Evolutionary conservation across 345 rosid genomes (phyloP).

Genomic region (Citrus glauca): DNA sequence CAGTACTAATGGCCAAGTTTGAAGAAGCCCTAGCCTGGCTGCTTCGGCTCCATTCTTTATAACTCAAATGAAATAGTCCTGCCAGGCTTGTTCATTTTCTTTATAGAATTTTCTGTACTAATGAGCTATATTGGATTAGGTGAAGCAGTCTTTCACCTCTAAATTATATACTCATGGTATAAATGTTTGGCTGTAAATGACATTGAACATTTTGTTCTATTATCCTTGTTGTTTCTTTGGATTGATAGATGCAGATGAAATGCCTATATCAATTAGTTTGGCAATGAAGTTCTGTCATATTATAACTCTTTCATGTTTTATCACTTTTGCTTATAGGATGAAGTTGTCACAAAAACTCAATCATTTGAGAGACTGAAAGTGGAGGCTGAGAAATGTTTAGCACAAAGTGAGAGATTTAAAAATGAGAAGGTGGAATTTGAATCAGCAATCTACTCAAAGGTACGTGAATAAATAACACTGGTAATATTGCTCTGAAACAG

Average conservation of each 20-base stretch:
- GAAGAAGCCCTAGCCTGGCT: neutral
- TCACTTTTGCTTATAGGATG: conserved; percentile 33
- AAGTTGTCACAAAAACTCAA: conserved; percentile 61
- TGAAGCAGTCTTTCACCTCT: no score
- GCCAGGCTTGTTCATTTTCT: neutral
- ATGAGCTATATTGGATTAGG: no score
- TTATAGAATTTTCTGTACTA: neutral
- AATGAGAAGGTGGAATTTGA: conserved; percentile 69
- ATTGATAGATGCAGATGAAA: neutral
- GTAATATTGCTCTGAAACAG: neutral
- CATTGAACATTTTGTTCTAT: neutral
- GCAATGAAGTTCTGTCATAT: neutral
- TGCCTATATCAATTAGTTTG: neutral
- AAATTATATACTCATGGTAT: no score
- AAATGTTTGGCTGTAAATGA: neutral
- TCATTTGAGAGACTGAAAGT: conserved; percentile 57
- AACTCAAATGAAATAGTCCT: neutral
- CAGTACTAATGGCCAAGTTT: neutral
- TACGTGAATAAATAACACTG: conserved; percentile 2
- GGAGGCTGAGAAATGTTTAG: conserved; percentile 82
- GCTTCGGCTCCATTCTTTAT: neutral
- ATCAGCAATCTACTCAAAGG: conserved; percentile 74
- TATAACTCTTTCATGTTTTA: neutral
- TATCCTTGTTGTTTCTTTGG: neutral
- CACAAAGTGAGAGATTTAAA: conserved; percentile 57